These are phyloP conservation scores for Cocos nucifera DNA, from an alignment of 176 grass and related monocot species.

Conservation along the genomic window DNA sequence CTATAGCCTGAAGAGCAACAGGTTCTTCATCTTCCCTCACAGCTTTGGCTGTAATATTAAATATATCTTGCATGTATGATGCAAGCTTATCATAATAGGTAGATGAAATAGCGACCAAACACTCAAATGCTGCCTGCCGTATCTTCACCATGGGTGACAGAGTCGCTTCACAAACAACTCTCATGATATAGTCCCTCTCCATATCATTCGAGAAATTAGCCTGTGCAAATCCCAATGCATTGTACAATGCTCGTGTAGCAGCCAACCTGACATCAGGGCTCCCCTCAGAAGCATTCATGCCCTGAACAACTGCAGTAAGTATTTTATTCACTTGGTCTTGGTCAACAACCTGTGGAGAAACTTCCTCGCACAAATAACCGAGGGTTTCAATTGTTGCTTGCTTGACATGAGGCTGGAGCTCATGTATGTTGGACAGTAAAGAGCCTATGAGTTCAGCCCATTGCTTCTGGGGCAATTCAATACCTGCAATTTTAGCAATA, in stretches of 20 bases:
- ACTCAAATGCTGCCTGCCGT: slow-evolving; percentile 14
- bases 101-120: slow-evolving; percentile 15
- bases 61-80: slow-evolving; percentile 12
- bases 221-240: slow-evolving; percentile 16
- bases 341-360: slow-evolving; percentile 12
- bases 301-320: slow-evolving; percentile 17
- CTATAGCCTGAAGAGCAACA: slow-evolving; percentile 15
- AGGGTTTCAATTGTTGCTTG: slow-evolving; percentile 14
- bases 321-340: slow-evolving; percentile 17
- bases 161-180: slow-evolving; percentile 14
- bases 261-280: slow-evolving; percentile 12
- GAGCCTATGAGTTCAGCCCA: slow-evolving; percentile 14
- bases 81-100: slow-evolving; percentile 20
- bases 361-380: slow-evolving; percentile 15
- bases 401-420: slow-evolving; percentile 15
- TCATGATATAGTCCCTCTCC: slow-evolving; percentile 17
- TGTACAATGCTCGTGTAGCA: slow-evolving; percentile 14
- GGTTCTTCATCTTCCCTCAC: slow-evolving; percentile 13
- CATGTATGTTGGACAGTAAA: slow-evolving; percentile 9
- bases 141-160: slow-evolving; percentile 4
- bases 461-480: slow-evolving; percentile 18
- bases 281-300: slow-evolving; percentile 18
- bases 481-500: slow-evolving; percentile 17
- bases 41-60: slow-evolving; percentile 16
- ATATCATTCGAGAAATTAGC: slow-evolving; percentile 16